Conservation (phyloP, 441 rosid genomes). For the Erodium texanum region DNA sequence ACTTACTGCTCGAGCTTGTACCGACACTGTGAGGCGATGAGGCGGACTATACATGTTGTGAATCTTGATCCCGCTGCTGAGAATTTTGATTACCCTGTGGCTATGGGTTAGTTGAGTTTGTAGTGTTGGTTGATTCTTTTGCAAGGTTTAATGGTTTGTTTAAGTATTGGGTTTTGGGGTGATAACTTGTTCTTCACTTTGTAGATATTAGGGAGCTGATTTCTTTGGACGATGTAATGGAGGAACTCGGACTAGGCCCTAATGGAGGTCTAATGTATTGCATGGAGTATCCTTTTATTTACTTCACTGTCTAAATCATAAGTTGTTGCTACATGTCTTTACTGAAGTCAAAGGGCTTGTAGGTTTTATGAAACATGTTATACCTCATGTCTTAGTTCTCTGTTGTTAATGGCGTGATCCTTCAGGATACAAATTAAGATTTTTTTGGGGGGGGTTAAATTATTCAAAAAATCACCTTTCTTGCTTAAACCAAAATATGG, state of each 20-base stretch:
- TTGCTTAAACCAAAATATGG: neutral
- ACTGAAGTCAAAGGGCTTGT: too few species aligned
- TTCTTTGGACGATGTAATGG: conserved; percentile 87
- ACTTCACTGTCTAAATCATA: neutral
- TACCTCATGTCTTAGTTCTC: too few species aligned
- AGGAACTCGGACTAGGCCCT: conserved; percentile 79
- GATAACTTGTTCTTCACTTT: conserved; percentile 5
- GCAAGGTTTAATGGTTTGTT: neutral
- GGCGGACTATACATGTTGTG: conserved; percentile 57
- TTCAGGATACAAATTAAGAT: too few species aligned
- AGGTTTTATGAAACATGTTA: too few species aligned
- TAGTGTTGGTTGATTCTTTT: conserved; percentile 6
- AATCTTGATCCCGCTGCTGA: conserved; percentile 95
- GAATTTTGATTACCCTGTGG: conserved; percentile 74
- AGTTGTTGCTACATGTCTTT: neutral
- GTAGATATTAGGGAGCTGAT: conserved; percentile 81
- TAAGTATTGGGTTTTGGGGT: conserved; percentile 8
- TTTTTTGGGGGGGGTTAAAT: too few species aligned
- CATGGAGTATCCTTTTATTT: conserved; percentile 5
- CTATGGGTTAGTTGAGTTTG: conserved; percentile 43
- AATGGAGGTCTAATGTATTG: conserved; percentile 52
- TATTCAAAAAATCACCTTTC: neutral
- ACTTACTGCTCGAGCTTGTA: conserved; percentile 75
- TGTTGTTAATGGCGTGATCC: too few species aligned
- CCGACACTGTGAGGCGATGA: conserved; percentile 54